Conservation (phyloP, 2,329 filamentous ascomycete species). For the Mollisiaceae sp. region DNA sequence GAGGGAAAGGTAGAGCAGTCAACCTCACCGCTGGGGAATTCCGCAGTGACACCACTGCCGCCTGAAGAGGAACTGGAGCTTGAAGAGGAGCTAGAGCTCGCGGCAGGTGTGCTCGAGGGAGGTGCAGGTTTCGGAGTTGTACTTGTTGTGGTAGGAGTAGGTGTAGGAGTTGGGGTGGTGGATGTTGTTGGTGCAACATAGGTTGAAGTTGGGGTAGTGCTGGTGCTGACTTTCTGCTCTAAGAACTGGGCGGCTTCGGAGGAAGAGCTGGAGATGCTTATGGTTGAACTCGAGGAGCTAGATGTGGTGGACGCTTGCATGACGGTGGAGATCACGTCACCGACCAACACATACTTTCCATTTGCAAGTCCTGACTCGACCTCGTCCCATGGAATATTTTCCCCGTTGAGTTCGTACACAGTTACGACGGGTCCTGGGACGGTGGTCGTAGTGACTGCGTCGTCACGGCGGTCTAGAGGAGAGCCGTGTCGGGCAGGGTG, state of each 20-base stretch:
- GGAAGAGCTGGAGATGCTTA: conserved; percentile 29
- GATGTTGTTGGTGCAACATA: conserved; percentile 45
- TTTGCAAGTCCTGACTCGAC: conserved; percentile 74
- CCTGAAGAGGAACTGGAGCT: conserved; percentile 36
- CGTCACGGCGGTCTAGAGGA: conserved; percentile 52
- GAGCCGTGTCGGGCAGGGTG: conserved; percentile 61
- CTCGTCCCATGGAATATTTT: conserved; percentile 62
- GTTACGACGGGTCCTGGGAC: conserved; percentile 66
- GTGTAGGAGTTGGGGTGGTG: conserved; percentile 41
- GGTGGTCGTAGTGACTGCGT: conserved; percentile 45
- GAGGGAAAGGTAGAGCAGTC: conserved; percentile 77
- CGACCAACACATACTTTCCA: conserved; percentile 71
- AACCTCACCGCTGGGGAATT: conserved; percentile 78
- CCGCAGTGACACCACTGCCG: conserved; percentile 60
- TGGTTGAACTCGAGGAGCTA: conserved; percentile 39
- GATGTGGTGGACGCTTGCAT: conserved; percentile 50
- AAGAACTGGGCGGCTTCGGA: conserved; percentile 24
- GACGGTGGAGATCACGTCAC: conserved; percentile 55
- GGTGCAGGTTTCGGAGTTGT: conserved; percentile 35
- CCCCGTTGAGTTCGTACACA: conserved; percentile 73
- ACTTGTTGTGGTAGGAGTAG: conserved; percentile 10
- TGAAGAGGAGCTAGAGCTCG: conserved; percentile 38
- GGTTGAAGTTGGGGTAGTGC: conserved; percentile 43
- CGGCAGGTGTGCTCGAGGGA: conserved; percentile 47
- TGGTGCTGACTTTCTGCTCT: conserved; percentile 23